Evolutionary conservation across 768 basidiomycete species (phyloP), one percentile per base, ranked within the genome.

Genomic region (Naematelia aurantialba): DNA sequence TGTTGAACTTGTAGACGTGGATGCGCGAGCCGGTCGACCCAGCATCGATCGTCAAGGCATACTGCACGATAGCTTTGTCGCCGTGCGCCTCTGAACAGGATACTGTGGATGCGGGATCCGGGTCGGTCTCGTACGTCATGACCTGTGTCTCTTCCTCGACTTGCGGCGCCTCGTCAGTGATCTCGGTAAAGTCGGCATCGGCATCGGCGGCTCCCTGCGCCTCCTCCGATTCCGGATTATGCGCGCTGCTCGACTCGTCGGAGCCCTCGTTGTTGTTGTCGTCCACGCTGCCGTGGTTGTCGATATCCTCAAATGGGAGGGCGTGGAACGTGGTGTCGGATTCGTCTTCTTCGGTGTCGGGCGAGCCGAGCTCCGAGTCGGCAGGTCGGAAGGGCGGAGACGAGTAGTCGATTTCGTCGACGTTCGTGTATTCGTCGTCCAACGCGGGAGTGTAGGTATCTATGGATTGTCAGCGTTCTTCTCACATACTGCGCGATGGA

Each of bases 1-100:
- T 86, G 82, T 94, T 83, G 84, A 98, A 97, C 74, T 96, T 98
- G 86, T 98, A 99, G 29, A 98, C 83, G 81, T 99, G 96, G 70
- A 98, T 92, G 17, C 96, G 85, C 0, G 93, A 96, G 19, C 94
- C 96, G 0, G 92, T 96, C 17, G 93, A 97, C 22, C 96, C 96
- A 0, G 96, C 94, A 76, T 99, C 96, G 79, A 98, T 89, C 86
- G 97, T 96, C 69, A 98, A 83, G 0, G 91, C 92, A 76, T 89
- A 99, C 75, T 91, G 90, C 12, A 94, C 87, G 58, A 94, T 80
- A 0, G 83, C 82, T 50, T 80, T 70, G 1, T 81, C 66, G 13
- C 77, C 78, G 74, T 85, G 77, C 0, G 90, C 83, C 0, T 75
- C 56, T 0, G 82, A 82, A 79, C 92, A 97, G 79, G 85, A 79